Percentiles rank a stretch among this genome's conserved stretches.
Conservation (phyloP, 1,284 basidiomycete species). For the Somion occarium region DNA sequence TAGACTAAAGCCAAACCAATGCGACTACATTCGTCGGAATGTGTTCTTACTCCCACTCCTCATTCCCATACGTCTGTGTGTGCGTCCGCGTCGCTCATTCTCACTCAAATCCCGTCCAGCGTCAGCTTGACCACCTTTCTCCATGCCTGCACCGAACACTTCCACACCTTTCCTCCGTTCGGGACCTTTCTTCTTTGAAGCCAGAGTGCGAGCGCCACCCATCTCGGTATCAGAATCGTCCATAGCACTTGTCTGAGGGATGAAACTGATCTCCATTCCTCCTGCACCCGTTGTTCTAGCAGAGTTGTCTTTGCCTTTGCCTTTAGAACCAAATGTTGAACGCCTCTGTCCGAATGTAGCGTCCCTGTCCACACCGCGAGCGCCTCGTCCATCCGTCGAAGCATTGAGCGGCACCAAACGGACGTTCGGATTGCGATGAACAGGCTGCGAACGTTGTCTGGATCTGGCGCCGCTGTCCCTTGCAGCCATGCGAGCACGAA, state of each 20-base stretch:
- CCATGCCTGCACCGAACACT: constrained; percentile 81
- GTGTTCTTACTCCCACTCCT: constrained; percentile 86
- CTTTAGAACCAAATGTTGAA: constrained; percentile 18
- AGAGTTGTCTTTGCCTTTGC: constrained; percentile 8
- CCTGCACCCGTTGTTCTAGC: constrained; percentile 36
- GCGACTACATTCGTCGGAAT: constrained; percentile 49
- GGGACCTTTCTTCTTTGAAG: constrained; percentile 38
- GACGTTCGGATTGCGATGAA: constrained; percentile 41
- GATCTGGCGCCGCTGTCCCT: constrained; percentile 12
- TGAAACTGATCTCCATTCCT: constrained; percentile 64
- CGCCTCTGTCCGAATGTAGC: constrained; percentile 70
- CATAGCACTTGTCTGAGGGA: constrained; percentile 39
- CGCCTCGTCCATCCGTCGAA: constrained; percentile 32
- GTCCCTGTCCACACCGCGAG: constrained; percentile 37
- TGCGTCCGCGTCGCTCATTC: constrained; percentile 63
- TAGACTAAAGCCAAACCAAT: too few species aligned
- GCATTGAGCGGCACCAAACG: constrained; percentile 59
- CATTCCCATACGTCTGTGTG: constrained; percentile 64
- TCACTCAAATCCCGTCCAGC: constrained; percentile 44
- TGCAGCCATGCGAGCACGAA: constrained; percentile 21
- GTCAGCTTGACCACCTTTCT: constrained; percentile 61
- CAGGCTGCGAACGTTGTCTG: constrained; percentile 11
- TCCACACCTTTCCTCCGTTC: constrained; percentile 62
- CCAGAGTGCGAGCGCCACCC: constrained; percentile 11
- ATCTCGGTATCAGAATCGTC: constrained; percentile 30